phyloP scores from a whole-genome alignment of 208 protist species.

The Leishmania arabica region DNA sequence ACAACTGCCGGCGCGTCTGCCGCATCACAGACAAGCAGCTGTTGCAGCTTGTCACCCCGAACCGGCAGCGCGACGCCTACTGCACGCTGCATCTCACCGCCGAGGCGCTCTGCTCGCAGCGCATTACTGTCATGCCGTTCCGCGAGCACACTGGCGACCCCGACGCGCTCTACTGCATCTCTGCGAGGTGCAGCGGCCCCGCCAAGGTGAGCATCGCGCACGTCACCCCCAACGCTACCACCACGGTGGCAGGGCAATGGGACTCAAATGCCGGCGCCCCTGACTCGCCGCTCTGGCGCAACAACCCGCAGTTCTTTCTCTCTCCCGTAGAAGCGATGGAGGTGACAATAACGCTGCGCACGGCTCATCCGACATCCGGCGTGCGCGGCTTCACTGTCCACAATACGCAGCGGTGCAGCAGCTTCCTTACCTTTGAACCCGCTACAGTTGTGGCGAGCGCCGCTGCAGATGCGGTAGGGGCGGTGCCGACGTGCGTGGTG shows the following conservation, averaged over 20 bases:
- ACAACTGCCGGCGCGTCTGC: constrained; percentile 58
- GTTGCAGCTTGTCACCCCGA: constrained; percentile 27
- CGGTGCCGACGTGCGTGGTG: constrained; percentile 32
- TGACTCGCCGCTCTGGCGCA: constrained; percentile 61
- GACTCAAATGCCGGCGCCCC: constrained; percentile 51
- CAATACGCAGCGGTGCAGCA: constrained; percentile 46
- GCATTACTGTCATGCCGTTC: constrained; percentile 51
- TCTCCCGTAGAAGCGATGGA: constrained; percentile 68
- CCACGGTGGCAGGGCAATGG: constrained; percentile 60
- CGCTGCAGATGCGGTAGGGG: neutral
- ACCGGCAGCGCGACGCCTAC: constrained; percentile 33
- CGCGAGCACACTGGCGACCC: constrained; percentile 29
- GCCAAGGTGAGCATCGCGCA: constrained; percentile 33
- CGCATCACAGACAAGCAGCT: constrained; percentile 42
- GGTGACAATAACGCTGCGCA: constrained; percentile 54
- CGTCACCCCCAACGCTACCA: constrained; percentile 40
- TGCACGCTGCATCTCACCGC: constrained; percentile 23
- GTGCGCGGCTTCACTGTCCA: constrained; percentile 83
- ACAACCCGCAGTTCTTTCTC: constrained; percentile 89
- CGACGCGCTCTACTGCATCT: constrained; percentile 42
- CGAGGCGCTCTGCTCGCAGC: constrained; percentile 2
- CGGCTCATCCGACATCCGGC: constrained; percentile 6
- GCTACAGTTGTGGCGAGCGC: constrained; percentile 52
- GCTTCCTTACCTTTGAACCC: constrained; percentile 73
- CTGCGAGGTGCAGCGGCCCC: constrained; percentile 27